Base-by-base conservation (phyloP, 495 filamentous ascomycete species). In the Hypoxylon fragiforme region DNA sequence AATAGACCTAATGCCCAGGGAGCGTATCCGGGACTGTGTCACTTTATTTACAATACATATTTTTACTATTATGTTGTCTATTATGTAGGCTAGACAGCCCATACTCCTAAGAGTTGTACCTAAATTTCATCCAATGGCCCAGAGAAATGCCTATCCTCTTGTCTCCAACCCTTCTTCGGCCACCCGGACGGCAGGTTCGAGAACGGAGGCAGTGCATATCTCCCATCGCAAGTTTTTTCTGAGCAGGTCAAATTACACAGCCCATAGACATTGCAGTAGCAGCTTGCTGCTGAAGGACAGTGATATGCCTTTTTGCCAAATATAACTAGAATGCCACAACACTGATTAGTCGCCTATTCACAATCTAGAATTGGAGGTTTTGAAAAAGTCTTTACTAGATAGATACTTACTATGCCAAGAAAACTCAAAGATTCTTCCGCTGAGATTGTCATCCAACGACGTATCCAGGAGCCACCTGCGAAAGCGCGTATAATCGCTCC, bases 381-480 rank as follows among this genome's bases (percentile, higher is more conserved):
- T 3, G 6, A 74, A 30, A 74, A 19, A 62, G 14, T 18, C 14
- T 20, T 46, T 30, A 46, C 37, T 35, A 44, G 21, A 26, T 9
- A 14, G 44, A 31, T 60, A 86, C 53, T 84, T 75, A 54, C 86
- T 80, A 70, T 90, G 87, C 87, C 87, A 90, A 50, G 83, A 62
- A 59, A 85, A 89, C 70, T 90, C 87, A 72, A 88, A 75, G 12
- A 90, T 73, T 12, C 86, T 63, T 3, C 86, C 87, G 35, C 77
- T 83, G 28, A 79, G 64, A 18, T 73, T 72, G 46, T 87, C 83
- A 11, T 73, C 66, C 40, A 87, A 62, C 14, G 73, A 67, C 13
- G 86, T 87, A 20, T 79, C 64, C 31, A 86, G 57, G 11, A 89
- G 52, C 86, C 86, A 90, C 11, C 76, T 50, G 9, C 85, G 69